These are phyloP conservation scores for Phaeosphaeriaceae sp. DNA, from an alignment of 2,329 filamentous ascomycete genomes.

Conservation along the genomic window DNA sequence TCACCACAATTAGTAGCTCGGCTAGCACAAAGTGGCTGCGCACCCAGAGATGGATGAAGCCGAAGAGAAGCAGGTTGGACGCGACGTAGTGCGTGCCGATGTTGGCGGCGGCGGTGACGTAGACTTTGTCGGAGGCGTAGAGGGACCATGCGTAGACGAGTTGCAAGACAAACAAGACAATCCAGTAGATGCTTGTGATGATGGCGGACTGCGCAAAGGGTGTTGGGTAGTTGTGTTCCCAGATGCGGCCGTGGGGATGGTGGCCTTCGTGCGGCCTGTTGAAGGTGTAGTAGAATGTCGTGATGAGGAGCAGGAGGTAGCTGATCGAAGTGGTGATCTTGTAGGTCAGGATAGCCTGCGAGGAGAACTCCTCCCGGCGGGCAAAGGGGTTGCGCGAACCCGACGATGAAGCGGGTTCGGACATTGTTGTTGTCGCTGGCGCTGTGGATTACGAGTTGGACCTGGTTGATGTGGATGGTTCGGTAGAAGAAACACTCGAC, in stretches of 20 bases:
- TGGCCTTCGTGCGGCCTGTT: constrained; percentile 68
- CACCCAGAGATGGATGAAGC: constrained; percentile 84
- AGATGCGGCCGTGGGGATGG: constrained; percentile 67
- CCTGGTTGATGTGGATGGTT: too few species aligned
- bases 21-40: constrained; percentile 76
- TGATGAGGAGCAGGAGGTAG: constrained; percentile 76
- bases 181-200: constrained; percentile 76
- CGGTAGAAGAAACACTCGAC: too few species aligned
- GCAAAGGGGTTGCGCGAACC: constrained; percentile 73
- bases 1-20: constrained; percentile 77
- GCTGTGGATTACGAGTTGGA: too few species aligned
- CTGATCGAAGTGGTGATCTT: constrained; percentile 76
- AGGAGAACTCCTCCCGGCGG: constrained; percentile 70
- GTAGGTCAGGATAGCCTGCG: constrained; percentile 71
- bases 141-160: constrained; percentile 77
- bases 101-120: constrained; percentile 73
- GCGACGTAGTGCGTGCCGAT: constrained; percentile 85
- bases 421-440: too few species aligned
- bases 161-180: constrained; percentile 77
- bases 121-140: constrained; percentile 70
- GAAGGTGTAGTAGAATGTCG: constrained; percentile 77
- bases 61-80: constrained; percentile 83
- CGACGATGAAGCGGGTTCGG: constrained; percentile 11
- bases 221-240: constrained; percentile 75
- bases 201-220: constrained; percentile 77